Conservation (phyloP, 108 stramenopile species). For the Nitzschia putrida region DNA sequence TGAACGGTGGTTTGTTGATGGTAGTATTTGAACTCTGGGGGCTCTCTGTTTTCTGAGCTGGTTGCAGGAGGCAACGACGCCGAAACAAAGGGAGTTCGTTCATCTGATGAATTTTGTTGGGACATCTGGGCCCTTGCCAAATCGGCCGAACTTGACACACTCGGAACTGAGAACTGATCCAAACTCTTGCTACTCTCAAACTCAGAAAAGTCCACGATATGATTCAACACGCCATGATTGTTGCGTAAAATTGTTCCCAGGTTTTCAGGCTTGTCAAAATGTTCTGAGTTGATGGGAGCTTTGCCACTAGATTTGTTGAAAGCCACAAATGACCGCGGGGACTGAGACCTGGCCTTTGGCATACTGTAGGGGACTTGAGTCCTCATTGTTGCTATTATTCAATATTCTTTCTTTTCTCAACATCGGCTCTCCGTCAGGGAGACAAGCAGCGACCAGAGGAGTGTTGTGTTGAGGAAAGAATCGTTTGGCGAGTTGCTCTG, state of each 20-base stretch:
- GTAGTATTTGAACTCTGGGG: not conserved
- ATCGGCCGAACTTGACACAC: slow-evolving; percentile 14
- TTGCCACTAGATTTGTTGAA: not conserved
- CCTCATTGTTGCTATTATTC: not conserved
- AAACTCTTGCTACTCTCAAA: slow-evolving; percentile 1
- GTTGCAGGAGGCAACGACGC: not conserved
- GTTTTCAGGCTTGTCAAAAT: not conserved
- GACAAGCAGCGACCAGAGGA: no score
- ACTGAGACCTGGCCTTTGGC: not conserved
- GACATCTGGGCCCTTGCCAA: slow-evolving; percentile 6
- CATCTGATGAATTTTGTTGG: not conserved
- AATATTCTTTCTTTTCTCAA: no score
- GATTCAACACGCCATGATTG: slow-evolving; percentile 17
- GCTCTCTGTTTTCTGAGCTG: not conserved
- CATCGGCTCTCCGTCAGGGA: no score
- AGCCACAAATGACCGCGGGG: not conserved
- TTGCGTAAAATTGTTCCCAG: slow-evolving; percentile 14
- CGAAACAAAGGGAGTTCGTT: not conserved
- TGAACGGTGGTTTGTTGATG: no score
- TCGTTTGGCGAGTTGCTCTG: no score
- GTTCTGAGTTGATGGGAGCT: not conserved
- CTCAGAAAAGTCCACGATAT: slow-evolving; percentile 7
- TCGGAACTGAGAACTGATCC: not conserved
- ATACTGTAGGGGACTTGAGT: not conserved
- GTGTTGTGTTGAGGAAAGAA: no score